A percentile compares a stretch with the other conserved stretches of the same genome.
These are phyloP conservation scores for Calonectria crousiana DNA, from an alignment of 2,329 filamentous ascomycete species.

Conservation along the genomic window DNA sequence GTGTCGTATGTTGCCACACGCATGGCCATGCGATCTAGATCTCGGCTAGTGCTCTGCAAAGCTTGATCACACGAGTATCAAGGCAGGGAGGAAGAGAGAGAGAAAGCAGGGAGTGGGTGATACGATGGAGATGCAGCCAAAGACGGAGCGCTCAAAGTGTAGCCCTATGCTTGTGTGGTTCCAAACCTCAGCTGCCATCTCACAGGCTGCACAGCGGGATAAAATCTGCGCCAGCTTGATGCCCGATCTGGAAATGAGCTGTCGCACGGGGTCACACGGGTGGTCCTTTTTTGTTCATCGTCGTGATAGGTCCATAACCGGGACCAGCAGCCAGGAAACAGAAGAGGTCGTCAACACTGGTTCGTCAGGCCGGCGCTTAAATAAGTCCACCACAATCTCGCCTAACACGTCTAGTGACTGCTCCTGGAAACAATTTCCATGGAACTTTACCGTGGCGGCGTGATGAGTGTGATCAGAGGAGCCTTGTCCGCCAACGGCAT, in stretches of 20 bases:
- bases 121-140: not conserved
- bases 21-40: not conserved
- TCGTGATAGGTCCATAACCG: not conserved
- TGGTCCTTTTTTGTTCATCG: not conserved
- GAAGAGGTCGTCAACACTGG: not conserved
- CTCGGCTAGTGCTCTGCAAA: not conserved
- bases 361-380: not conserved
- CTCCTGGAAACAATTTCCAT: not conserved
- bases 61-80: not conserved
- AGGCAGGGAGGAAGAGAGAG: not conserved
- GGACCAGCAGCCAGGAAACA: not conserved
- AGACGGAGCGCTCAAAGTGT: not conserved
- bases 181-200: not conserved
- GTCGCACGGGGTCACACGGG: not conserved
- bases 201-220: not conserved
- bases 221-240: not conserved
- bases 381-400: not conserved
- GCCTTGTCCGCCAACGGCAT: not conserved
- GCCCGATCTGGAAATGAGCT: not conserved
- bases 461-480: not conserved
- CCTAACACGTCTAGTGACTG: not conserved
- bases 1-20: not conserved
- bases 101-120: not conserved
- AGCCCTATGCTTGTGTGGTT: not conserved
- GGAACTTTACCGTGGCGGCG: not conserved